These are phyloP conservation scores for Porcisia deanei DNA, from an alignment of 208 protist species.

Conservation along the genomic window DNA sequence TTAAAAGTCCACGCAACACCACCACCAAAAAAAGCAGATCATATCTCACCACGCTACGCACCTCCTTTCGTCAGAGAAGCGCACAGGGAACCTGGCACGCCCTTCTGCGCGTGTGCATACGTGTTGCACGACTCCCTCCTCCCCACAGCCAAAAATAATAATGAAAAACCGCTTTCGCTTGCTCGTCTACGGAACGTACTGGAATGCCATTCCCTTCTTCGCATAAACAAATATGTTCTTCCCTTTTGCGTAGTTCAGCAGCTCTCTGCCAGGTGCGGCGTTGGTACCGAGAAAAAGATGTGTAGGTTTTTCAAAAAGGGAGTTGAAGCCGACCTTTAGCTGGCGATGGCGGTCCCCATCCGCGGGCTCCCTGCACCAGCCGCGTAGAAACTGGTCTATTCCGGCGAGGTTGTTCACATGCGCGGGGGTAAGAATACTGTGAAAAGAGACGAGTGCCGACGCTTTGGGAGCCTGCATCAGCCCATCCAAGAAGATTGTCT, in stretches of 20 bases:
- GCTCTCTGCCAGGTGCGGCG: constrained; percentile 57
- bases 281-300: constrained; percentile 81
- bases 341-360: constrained; percentile 85
- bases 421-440: constrained; percentile 50
- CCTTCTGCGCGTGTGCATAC: not conserved
- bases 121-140: not conserved
- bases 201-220: constrained; percentile 62
- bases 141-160: not conserved
- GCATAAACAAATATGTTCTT: constrained; percentile 88
- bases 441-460: constrained; percentile 67
- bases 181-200: constrained; percentile 57
- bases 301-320: constrained; percentile 55
- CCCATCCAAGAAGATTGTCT: constrained; percentile 81
- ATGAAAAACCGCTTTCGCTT: not conserved
- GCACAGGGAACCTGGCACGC: not conserved
- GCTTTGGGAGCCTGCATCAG: constrained; percentile 61
- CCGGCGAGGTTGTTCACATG: constrained; percentile 73
- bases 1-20: not conserved
- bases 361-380: constrained; percentile 57
- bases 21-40: not conserved
- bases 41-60: not conserved
- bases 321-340: constrained; percentile 59
- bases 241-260: constrained; percentile 78
- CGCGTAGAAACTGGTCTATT: constrained; percentile 62
- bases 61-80: not conserved